phyloP scores from a whole-genome alignment of 139 green algal species.

The Astrephomene gubernaculifera region DNA sequence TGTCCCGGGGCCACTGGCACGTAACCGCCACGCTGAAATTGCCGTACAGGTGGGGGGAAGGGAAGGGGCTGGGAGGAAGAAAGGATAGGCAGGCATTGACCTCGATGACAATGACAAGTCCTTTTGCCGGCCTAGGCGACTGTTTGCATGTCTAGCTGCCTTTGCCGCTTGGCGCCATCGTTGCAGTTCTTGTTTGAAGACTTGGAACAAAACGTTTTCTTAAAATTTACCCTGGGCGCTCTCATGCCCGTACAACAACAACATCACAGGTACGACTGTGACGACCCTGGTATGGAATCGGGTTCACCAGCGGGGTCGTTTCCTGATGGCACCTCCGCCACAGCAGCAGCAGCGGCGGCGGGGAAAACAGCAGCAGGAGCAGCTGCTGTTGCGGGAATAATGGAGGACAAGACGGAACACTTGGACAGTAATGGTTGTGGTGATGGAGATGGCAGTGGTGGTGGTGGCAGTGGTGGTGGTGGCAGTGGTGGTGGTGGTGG shows the following conservation, averaged over 20 bases:
- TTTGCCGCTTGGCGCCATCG: no score
- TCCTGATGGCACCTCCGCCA: background rate
- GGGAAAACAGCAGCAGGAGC: no score
- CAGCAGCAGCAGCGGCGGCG: no score
- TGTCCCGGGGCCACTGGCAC: conserved; percentile 1
- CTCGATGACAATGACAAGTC: no score
- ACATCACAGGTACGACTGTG: background rate
- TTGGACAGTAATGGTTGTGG: background rate
- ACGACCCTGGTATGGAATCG: background rate
- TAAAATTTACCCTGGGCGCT: no score
- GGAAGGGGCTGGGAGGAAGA: background rate
- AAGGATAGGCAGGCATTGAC: background rate
- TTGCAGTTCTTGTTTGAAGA: no score
- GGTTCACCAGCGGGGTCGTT: background rate
- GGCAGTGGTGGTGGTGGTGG: background rate
- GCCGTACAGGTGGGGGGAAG: background rate
- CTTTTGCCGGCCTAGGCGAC: no score
- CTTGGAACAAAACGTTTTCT: no score
- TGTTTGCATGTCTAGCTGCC: no score
- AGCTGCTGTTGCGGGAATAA: no score
- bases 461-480: background rate
- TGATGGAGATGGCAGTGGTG: background rate
- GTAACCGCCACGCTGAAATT: background rate
- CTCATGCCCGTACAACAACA: no score
- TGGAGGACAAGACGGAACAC: no score